These are phyloP conservation scores for Rhizoctonia solani DNA, from an alignment of 1,284 basidiomycete species.

Conservation along the genomic window DNA sequence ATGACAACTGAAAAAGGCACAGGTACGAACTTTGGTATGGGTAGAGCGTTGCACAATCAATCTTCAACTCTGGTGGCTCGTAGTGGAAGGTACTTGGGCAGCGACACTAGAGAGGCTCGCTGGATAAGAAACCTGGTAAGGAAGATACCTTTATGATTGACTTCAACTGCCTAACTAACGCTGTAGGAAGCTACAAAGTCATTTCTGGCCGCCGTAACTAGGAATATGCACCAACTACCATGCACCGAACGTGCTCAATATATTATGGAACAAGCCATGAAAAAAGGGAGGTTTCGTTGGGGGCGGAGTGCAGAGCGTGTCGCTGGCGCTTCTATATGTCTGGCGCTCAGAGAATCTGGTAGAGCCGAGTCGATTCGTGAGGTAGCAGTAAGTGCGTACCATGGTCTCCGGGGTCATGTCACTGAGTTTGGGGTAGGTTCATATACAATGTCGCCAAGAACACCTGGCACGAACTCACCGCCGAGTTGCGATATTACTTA, in stretches of 20 bases:
- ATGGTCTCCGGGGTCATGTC: constrained; percentile 34
- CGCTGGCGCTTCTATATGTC: constrained; percentile 65
- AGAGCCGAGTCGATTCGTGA: constrained; percentile 66
- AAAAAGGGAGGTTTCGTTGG: constrained; percentile 62
- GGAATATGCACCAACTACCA: constrained; percentile 54
- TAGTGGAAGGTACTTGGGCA: constrained; percentile 22
- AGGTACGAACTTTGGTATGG: constrained; percentile 33
- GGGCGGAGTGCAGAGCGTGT: constrained; percentile 66
- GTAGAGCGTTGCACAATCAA: constrained; percentile 28
- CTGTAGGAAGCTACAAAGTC: constrained; percentile 15
- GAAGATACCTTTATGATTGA: neutral
- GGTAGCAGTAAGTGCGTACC: constrained; percentile 56
- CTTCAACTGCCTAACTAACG: neutral
- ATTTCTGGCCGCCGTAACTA: constrained; percentile 20
- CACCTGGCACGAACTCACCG: constrained; percentile 48
- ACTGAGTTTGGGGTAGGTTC: constrained; percentile 36
- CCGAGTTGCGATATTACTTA: constrained; percentile 54
- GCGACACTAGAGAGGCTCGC: constrained; percentile 16
- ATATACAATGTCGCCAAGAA: constrained; percentile 38
- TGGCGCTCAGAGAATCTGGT: constrained; percentile 67
- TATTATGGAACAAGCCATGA: constrained; percentile 67
- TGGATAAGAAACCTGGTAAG: constrained; percentile 20
- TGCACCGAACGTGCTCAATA: constrained; percentile 62
- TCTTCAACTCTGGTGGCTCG: constrained; percentile 32
- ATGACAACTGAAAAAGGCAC: constrained; percentile 29